phyloP scores from a whole-genome alignment of 306 rosid genomes.

The cucumber (Cucumis sativus) region DNA sequence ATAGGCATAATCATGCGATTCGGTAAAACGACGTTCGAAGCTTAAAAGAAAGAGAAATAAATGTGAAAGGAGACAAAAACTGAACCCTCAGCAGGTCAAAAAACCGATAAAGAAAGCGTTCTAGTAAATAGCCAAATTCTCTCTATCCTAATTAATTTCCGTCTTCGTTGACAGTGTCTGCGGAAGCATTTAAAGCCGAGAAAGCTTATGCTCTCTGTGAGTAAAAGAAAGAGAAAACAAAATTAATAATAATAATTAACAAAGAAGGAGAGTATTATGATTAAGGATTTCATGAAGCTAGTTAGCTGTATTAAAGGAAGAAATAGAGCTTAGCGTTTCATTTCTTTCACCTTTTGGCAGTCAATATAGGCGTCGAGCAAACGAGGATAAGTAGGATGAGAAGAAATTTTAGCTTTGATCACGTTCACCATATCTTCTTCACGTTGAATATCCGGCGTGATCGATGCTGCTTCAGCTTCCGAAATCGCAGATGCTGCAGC shows the following conservation, averaged over 20 bases:
- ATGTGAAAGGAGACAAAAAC: neutral
- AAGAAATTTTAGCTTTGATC: slow-evolving; percentile 79
- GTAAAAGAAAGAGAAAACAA: neutral
- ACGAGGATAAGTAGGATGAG: slow-evolving; percentile 81
- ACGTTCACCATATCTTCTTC: slow-evolving; percentile 32
- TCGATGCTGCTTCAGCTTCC: slow-evolving; percentile 28
- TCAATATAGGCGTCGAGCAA: slow-evolving; percentile 85
- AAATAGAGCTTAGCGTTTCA: neutral
- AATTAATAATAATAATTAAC: neutral
- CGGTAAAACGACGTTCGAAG: neutral
- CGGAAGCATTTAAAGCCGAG: slow-evolving; percentile 5
- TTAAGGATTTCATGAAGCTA: neutral
- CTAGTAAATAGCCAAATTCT: slow-evolving; percentile 4
- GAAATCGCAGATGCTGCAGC: slow-evolving; percentile 29
- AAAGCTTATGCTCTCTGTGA: neutral
- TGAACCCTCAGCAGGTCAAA: neutral
- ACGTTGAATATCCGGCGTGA: slow-evolving; percentile 30
- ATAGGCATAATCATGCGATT: neutral
- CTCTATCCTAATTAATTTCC: neutral
- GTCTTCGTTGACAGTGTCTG: neutral
- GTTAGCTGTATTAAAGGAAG: neutral
- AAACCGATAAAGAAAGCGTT: neutral
- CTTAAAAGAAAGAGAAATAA: neutral
- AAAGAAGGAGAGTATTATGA: neutral
- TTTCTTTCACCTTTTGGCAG: slow-evolving; percentile 66